Conservation (phyloP, 1,284 basidiomycete genomes). For the Crepidotus sp. region DNA sequence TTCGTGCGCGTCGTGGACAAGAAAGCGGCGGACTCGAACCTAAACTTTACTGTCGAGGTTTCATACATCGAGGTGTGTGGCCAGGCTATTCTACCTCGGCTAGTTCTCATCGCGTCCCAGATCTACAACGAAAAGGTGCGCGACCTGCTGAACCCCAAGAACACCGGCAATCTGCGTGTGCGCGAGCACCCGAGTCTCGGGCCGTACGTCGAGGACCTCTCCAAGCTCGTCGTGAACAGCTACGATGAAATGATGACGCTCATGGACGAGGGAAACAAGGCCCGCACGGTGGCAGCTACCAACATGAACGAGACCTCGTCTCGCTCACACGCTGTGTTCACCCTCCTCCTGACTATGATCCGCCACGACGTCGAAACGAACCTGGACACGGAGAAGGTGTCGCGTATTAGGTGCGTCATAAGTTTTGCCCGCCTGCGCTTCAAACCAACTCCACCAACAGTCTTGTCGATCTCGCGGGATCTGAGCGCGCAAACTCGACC, state of each 20-base stretch:
- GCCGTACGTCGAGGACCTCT: conserved; percentile 96
- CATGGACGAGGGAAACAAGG: conserved; percentile 99
- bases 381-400: conserved; percentile 92
- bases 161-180: conserved; percentile 91
- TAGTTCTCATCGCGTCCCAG: conserved; percentile 28
- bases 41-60: conserved; percentile 88
- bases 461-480: conserved; percentile 93
- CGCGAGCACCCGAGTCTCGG: conserved; percentile 92
- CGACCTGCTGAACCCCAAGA: conserved; percentile 95
- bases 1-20: conserved; percentile 78
- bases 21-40: conserved; percentile 54
- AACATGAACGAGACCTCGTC: conserved; percentile 99
- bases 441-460: conserved; percentile 28
- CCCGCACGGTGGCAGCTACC: conserved; percentile 94
- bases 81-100: not conserved
- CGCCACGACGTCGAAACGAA: conserved; percentile 74
- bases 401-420: conserved; percentile 72
- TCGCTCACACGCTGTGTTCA: conserved; percentile 97
- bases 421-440: not conserved
- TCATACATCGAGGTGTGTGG: conserved; percentile 88
- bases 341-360: conserved; percentile 88
- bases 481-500: conserved; percentile 92
- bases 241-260: conserved; percentile 97
- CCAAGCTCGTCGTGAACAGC: conserved; percentile 84
- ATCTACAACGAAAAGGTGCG: conserved; percentile 99